Conservation (phyloP, 257 asterid genomes). For the Gardenia jasminoides region DNA sequence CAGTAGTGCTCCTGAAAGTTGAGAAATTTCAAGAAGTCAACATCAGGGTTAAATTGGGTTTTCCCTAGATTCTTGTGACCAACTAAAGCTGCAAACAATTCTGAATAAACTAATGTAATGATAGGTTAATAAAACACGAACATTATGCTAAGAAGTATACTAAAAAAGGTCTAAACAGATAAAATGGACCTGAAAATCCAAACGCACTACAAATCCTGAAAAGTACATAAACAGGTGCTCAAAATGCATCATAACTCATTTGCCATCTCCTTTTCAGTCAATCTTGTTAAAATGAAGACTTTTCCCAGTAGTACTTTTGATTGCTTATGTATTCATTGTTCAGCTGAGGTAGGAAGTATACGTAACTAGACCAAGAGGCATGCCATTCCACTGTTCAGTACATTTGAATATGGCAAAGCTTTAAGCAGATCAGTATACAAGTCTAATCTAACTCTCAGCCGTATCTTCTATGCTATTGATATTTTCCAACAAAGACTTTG, state of each 20-base stretch:
- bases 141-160: background rate
- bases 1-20: conserved; percentile 92
- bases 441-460: background rate
- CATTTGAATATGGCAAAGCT: background rate
- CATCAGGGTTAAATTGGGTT: background rate
- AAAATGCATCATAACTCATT: background rate
- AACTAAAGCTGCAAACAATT: background rate
- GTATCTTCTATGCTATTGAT: background rate
- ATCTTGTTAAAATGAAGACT: background rate
- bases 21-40: conserved; percentile 1
- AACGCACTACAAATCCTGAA: background rate
- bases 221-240: background rate
- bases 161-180: background rate
- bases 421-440: background rate
- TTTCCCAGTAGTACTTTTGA: background rate
- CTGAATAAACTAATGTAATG: background rate
- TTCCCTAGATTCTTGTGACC: background rate
- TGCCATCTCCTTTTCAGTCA: background rate
- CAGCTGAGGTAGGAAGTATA: background rate
- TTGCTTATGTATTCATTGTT: background rate
- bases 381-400: background rate
- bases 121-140: background rate
- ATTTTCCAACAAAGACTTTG: background rate
- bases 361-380: background rate
- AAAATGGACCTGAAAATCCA: background rate